Evolutionary conservation across 1,284 basidiomycete species (phyloP), one percentile per base, ranked within the genome.

Genomic region (Acaromyces ingoldii): DNA sequence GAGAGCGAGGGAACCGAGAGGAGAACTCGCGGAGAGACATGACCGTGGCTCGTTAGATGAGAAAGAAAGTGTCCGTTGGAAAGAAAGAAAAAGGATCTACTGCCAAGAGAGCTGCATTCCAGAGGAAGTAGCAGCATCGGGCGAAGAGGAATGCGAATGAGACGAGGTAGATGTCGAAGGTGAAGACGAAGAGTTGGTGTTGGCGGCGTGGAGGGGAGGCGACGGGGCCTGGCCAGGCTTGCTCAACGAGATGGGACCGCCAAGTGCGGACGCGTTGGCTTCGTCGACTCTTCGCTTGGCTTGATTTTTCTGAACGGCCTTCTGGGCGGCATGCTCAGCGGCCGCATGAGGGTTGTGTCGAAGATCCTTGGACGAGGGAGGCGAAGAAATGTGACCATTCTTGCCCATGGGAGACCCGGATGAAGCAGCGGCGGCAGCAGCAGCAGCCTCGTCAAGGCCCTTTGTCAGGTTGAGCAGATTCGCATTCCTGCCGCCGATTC

Each of bases 281-380:
- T 30, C 38, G 33, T 21, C 34, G 26, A 30, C 13, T 6, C 48
- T 15, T 38, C 21, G 17, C 21, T 39, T 42, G 17, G 55, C 47
- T 3, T 60, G 62, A 10, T 64, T 67, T 0, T 59, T 60, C 0
- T 58, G 59, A 1, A 62, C 58, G 1, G 63, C 65, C 4, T 65
- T 60, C 0, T 63, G 59, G 1, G 68, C 68, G 1, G 62, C 62
- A n/a, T 55, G 43, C 4, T 55, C 39, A 1, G 62, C 59, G 15
- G 62, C 60, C 6, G 67, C 70, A 25, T 67, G 63, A 2, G 70
- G 66, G 29, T 70, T 67, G 50, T 70, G 67, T 9, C 67, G 54
- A 19, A 57, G 54, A 33, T 70, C 63, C 38, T 4, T 25, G 4
- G 4, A n/a, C 24, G 9, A 33, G 21, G 40, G 54, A 43, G 49